Conservation (phyloP, 2,329 filamentous ascomycete genomes). For the Mariannaea elegans region DNA sequence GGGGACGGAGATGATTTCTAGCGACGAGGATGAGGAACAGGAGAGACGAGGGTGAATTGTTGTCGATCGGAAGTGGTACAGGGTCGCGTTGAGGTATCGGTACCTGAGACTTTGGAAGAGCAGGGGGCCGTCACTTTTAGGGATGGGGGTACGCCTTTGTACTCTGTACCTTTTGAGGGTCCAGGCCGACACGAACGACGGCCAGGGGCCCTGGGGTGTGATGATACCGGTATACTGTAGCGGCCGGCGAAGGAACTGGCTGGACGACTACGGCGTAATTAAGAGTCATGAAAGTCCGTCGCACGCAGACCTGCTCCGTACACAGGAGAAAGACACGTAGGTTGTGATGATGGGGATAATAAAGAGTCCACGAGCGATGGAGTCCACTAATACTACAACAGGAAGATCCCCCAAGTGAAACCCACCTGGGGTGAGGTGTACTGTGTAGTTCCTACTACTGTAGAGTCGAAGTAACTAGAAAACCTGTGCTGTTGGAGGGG, state of each 20-base stretch:
- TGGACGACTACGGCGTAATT: slow-evolving; percentile 1
- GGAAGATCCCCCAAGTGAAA: no score
- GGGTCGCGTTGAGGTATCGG: slow-evolving; percentile 14
- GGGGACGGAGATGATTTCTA: slow-evolving; percentile 18
- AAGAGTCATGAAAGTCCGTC: slow-evolving; percentile 1
- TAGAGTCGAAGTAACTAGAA: no score
- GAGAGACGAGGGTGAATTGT: slow-evolving; percentile 24
- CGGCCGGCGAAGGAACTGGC: background rate
- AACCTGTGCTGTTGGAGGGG: no score
- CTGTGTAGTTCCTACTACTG: no score
- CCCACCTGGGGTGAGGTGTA: no score
- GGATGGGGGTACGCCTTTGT: slow-evolving; percentile 14
- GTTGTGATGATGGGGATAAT: no score
- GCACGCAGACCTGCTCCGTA: no score
- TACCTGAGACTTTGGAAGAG: slow-evolving; percentile 15
- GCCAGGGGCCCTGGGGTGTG: slow-evolving; percentile 18
- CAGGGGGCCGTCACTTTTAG: slow-evolving; percentile 10
- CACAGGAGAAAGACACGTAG: background rate
- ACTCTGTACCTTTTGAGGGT: slow-evolving; percentile 8
- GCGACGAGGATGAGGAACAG: slow-evolving; percentile 13
- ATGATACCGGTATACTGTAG: background rate
- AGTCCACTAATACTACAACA: no score
- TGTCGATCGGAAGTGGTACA: slow-evolving; percentile 18
- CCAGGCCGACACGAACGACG: slow-evolving; percentile 20
- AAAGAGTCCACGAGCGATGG: no score